These are phyloP conservation scores for Blumeria graminis DNA, from an alignment of 2,329 filamentous ascomycete species.

Conservation along the genomic window DNA sequence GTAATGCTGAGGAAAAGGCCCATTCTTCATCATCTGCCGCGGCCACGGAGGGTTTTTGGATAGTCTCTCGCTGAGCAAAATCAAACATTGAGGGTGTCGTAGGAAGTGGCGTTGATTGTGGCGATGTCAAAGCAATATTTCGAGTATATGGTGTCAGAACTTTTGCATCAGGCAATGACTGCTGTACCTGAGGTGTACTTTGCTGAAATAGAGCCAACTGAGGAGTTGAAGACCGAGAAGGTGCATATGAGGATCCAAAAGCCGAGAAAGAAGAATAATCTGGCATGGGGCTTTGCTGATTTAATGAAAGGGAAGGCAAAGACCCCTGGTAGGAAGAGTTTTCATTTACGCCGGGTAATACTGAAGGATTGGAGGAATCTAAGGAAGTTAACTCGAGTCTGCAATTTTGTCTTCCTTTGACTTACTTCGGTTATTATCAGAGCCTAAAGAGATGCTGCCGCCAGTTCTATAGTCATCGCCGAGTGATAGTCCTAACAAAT, in stretches of 20 bases:
- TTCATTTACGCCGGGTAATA: too few relatives aligned
- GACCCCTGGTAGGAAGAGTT: too few relatives aligned
- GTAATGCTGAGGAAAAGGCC: constrained; percentile 75
- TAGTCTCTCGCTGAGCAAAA: constrained; percentile 15
- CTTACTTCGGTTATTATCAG: constrained; percentile 44
- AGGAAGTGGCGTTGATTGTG: constrained; percentile 21
- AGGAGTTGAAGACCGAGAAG: constrained; percentile 28
- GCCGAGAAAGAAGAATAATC: constrained; percentile 25
- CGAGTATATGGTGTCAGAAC: background rate
- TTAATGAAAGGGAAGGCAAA: too few relatives aligned
- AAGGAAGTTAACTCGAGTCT: too few relatives aligned
- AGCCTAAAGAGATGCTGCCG: constrained; percentile 65
- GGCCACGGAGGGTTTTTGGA: constrained; percentile 15
- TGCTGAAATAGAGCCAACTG: constrained; percentile 24
- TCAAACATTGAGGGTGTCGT: constrained; percentile 25
- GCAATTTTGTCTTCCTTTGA: constrained; percentile 15
- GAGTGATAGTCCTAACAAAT: constrained; percentile 72
- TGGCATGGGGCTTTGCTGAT: too few relatives aligned
- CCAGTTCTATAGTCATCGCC: constrained; percentile 33
- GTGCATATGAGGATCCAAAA: constrained; percentile 25
- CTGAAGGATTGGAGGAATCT: too few relatives aligned
- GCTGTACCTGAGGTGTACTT: too few relatives aligned
- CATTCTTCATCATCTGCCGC: constrained; percentile 65
- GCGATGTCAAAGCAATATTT: background rate
- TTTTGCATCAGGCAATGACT: constrained; percentile 8